These are phyloP conservation scores for Tuber melanosporum DNA, from an alignment of 495 filamentous ascomycete species.

Conservation along the genomic window DNA sequence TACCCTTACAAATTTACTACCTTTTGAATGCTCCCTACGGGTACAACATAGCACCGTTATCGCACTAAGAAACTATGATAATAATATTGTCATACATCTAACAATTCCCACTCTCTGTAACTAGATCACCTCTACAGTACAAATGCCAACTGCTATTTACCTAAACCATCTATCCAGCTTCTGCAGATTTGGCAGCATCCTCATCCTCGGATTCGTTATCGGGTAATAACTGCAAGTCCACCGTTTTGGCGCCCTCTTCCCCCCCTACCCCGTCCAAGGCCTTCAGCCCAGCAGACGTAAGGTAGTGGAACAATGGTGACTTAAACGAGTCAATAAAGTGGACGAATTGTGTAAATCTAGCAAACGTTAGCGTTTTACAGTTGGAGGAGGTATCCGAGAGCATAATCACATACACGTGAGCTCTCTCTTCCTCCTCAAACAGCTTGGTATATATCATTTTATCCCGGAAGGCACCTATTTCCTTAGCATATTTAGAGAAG, in stretches of 20 bases:
- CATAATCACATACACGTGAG: conserved; percentile 52
- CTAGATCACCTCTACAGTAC: conserved; percentile 2
- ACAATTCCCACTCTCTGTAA: background rate
- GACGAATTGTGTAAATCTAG: conserved; percentile 38
- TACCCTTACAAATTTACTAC: background rate
- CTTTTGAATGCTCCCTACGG: background rate
- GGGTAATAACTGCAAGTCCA: conserved; percentile 4
- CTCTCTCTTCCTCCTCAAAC: conserved; percentile 77
- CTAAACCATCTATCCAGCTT: conserved; percentile 18
- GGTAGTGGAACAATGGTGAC: conserved; percentile 30
- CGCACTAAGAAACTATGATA: background rate
- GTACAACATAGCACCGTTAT: background rate
- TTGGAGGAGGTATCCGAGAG: background rate
- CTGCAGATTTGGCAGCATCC: conserved; percentile 21
- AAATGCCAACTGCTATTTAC: background rate
- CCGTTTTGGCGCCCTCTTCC: conserved; percentile 4
- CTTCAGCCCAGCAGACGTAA: conserved; percentile 37
- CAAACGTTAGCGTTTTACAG: background rate
- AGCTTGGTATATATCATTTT: conserved; percentile 86
- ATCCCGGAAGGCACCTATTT: conserved; percentile 86
- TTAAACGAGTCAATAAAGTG: conserved; percentile 36
- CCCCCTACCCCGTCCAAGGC: conserved; percentile 28
- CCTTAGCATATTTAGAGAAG: conserved; percentile 66
- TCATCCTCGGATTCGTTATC: conserved; percentile 26
- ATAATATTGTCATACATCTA: conserved; percentile 5